phyloP scores from a whole-genome alignment of 768 basidiomycete genomes.

The Artomyces pyxidatus region DNA sequence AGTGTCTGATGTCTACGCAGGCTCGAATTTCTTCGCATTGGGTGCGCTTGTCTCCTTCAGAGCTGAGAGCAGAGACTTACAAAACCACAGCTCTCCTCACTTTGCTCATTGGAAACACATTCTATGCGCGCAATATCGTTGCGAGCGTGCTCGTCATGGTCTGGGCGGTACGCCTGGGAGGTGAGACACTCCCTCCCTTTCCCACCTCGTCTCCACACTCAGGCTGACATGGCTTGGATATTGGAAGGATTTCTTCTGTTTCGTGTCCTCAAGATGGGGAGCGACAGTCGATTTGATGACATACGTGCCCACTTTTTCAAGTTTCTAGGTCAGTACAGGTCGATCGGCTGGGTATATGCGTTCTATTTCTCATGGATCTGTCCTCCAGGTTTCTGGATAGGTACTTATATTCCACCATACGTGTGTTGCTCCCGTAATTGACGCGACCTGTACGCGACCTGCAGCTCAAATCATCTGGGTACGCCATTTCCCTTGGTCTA shows the following conservation, averaged over 20 bases:
- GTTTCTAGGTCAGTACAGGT: constrained; percentile 39
- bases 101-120: constrained; percentile 52
- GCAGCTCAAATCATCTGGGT: constrained; percentile 56
- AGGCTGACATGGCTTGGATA: no score
- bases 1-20: no score
- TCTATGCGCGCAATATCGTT: constrained; percentile 50
- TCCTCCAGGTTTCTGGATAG: constrained; percentile 44
- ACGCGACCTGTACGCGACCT: no score
- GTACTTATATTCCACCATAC: constrained; percentile 19
- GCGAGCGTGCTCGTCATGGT: constrained; percentile 54
- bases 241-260: constrained; percentile 55
- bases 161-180: constrained; percentile 55
- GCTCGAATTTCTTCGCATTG: constrained; percentile 62
- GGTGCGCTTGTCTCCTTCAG: constrained; percentile 24
- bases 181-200: constrained; percentile 26
- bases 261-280: constrained; percentile 61
- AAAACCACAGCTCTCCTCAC: constrained; percentile 45
- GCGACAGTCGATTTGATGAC: constrained; percentile 59
- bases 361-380: background rate
- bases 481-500: constrained; percentile 11
- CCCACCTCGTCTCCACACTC: no score
- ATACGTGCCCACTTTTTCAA: constrained; percentile 60
- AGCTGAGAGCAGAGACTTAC: background rate
- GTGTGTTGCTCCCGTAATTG: background rate
- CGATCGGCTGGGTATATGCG: background rate